These are phyloP conservation scores for Sextonia rubra DNA, from an alignment of 164 flowering plant species.

Conservation along the genomic window DNA sequence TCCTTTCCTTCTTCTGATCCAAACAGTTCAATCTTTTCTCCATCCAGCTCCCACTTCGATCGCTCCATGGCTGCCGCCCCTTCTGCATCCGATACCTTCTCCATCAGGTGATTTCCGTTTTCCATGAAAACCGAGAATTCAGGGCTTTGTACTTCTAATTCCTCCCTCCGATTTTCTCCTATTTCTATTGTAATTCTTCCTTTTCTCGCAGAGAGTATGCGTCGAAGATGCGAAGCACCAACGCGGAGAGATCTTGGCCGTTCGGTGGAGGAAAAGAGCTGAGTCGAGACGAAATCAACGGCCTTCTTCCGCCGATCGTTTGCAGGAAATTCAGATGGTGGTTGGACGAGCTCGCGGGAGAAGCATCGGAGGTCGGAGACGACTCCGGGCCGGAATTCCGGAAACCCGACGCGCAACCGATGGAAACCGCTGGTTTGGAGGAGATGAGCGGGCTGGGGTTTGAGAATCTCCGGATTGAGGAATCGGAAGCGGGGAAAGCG, in stretches of 20 bases:
- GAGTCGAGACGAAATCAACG: conserved; percentile 7
- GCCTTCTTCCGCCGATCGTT: conserved; percentile 46
- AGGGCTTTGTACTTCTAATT: background rate
- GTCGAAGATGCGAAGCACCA: conserved; percentile 42
- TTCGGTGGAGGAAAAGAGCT: conserved; percentile 24
- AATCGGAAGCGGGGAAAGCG: background rate
- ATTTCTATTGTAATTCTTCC: background rate
- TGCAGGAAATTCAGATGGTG: conserved; percentile 51
- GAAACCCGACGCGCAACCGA: background rate
- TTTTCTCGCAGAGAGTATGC: conserved; percentile 42
- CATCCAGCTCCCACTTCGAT: conserved; percentile 14
- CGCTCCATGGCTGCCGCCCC: background rate
- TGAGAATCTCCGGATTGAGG: background rate
- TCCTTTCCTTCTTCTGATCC: background rate
- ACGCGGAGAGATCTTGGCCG: conserved; percentile 60
- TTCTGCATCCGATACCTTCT: conserved; percentile 32
- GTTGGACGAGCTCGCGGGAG: conserved; percentile 29
- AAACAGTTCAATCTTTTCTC: background rate
- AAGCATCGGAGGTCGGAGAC: background rate
- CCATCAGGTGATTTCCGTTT: conserved; percentile 41
- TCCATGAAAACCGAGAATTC: background rate
- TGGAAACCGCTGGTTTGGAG: background rate
- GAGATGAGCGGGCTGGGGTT: background rate
- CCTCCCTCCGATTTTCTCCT: no score
- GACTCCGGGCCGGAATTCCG: background rate